Evolutionary conservation across 768 basidiomycete genomes (phyloP).

Genomic region (Gautieria morchelliformis): DNA sequence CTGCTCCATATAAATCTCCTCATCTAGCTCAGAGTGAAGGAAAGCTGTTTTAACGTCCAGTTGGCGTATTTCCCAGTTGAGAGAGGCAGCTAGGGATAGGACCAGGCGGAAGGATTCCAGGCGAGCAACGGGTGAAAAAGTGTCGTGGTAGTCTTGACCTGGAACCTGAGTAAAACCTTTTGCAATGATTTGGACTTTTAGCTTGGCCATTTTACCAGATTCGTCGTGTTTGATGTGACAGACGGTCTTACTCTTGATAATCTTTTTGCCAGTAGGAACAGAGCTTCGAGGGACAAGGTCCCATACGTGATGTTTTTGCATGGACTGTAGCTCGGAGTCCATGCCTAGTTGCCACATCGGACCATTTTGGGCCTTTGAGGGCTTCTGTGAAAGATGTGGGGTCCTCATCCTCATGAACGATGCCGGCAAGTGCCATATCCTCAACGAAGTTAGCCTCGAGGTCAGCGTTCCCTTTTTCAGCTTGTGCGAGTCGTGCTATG

Average conservation of each 20-base stretch:
- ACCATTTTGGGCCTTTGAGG: constrained; percentile 10
- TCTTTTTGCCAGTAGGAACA: constrained; percentile 9
- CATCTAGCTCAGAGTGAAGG: constrained; percentile 18
- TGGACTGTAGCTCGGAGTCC: too few relatives aligned
- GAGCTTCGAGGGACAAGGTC: too few relatives aligned
- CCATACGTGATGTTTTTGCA: too few relatives aligned
- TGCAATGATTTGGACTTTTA: too few relatives aligned
- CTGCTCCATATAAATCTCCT: not conserved
- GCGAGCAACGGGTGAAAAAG: not conserved
- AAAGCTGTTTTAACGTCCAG: constrained; percentile 16
- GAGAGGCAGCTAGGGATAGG: not conserved
- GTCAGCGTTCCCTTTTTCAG: not conserved
- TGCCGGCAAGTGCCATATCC: constrained; percentile 9
- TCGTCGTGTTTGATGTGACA: too few relatives aligned
- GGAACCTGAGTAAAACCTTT: too few relatives aligned
- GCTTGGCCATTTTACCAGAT: too few relatives aligned
- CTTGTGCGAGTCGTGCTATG: not conserved
- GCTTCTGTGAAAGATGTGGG: constrained; percentile 13
- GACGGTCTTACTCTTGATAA: constrained; percentile 18
- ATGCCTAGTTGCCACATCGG: constrained; percentile 3
- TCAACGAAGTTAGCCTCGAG: constrained; percentile 7
- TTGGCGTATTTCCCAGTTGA: not conserved
- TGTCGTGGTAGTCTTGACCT: too few relatives aligned
- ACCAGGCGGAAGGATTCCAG: constrained; percentile 3
- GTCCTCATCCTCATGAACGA: constrained; percentile 15